Base-by-base conservation (phyloP, 139 green algal species). In the Desmodesmus armatus region DNA sequence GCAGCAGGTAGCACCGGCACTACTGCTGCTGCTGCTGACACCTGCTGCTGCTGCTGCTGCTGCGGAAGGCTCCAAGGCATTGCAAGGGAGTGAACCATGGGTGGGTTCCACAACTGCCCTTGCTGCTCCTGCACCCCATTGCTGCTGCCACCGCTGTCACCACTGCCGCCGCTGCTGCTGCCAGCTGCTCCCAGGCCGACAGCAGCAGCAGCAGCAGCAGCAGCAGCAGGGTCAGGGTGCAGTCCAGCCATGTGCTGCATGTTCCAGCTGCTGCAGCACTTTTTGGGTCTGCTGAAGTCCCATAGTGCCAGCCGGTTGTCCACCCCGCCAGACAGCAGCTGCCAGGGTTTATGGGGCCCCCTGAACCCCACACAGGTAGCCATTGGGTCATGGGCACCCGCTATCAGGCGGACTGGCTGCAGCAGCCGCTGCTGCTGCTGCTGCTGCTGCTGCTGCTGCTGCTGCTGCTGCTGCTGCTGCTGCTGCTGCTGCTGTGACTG, bases 221-320 rank as follows among this genome's bases (percentile, higher is more conserved):
- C n/a, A n/a, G n/a, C n/a, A n/a, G n/a, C n/a, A n/a, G n/a, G n/a
- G n/a, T n/a, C n/a, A n/a, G n/a, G n/a, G n/a, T n/a, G n/a, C n/a
- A n/a, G n/a, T n/a, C 63, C 63, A 41, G 76, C 53, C 76, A 82
- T 71, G 11, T 82, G 25, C 17, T 6, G 53, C 76, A 82, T 82
- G 21, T 82, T 71, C 76, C 76, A 82, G 5, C 55, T 39, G 17
- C 55, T 55, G 7, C 41, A 37, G 55, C 76, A 82, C 35, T 72
- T 82, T 4, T 55, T 27, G 2, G 51, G 15, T 40, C 76, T 71
- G 37, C 76, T 82, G 23, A 72, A 82, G 41, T 82, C 76, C 76
- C 76, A 82, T 37, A 53, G 72, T 3, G 76, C 35, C 35, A 82
- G 31, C 19, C 55, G 53, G 25, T 44, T 60, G 43, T 82, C 76